Conservation (phyloP, 2,329 filamentous ascomycete species). For the Conoideocrella luteorostrata region DNA sequence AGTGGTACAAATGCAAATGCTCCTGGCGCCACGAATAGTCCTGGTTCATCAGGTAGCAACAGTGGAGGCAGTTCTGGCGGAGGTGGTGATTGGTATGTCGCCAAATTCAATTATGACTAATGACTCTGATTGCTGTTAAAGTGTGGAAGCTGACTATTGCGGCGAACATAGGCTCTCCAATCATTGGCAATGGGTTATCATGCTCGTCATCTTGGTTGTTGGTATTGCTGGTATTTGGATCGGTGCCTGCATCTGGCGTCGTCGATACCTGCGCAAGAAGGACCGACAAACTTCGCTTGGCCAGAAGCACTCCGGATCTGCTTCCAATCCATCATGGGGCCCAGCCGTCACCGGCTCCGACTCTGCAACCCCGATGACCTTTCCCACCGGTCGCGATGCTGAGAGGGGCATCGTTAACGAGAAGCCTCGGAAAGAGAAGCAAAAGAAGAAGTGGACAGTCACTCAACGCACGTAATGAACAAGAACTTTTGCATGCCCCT, state of each 20-base stretch:
- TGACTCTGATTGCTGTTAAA: too few relatives aligned
- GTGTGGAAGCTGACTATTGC: neutral
- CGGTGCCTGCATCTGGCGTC: conserved; percentile 63
- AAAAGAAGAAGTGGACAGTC: conserved; percentile 43
- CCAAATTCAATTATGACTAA: neutral
- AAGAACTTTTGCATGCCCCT: too few relatives aligned
- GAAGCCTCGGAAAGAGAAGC: conserved; percentile 22
- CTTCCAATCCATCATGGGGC: conserved; percentile 29
- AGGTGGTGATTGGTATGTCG: conserved; percentile 41
- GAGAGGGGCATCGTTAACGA: conserved; percentile 9
- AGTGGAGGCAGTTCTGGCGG: conserved; percentile 15
- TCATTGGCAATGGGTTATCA: conserved; percentile 77
- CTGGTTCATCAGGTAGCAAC: conserved; percentile 6
- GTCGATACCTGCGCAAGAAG: conserved; percentile 65
- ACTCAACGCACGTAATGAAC: conserved; percentile 32
- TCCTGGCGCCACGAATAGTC: conserved; percentile 3
- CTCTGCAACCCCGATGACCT: conserved; percentile 16
- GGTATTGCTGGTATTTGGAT: conserved; percentile 62
- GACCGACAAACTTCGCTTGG: conserved; percentile 41
- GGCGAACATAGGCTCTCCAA: conserved; percentile 49
- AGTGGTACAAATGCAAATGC: conserved; percentile 9
- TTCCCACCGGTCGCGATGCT: conserved; percentile 7
- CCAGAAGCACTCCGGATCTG: conserved; percentile 33
- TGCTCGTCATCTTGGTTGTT: conserved; percentile 68
- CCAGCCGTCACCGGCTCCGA: conserved; percentile 20